Evolutionary conservation across 192 early-diverging fungal species (phyloP), one percentile per base, ranked within the genome.

Genomic region (Linnemannia hyalina): DNA sequence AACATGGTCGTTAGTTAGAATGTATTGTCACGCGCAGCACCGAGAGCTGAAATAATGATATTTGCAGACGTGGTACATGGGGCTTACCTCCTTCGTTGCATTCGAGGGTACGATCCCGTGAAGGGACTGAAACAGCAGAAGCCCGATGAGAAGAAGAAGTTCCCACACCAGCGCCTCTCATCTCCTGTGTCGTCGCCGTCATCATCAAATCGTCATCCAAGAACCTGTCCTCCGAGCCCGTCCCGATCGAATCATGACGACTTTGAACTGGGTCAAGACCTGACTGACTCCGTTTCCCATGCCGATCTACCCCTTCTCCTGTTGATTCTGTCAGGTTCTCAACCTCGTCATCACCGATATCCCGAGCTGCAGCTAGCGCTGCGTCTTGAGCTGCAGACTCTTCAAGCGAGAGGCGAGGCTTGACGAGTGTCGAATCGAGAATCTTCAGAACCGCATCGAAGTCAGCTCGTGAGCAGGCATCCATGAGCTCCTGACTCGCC

Each of bases 391-490:
- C 60, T 29, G 60, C 29, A 32, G 60, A 4, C 11, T 20, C 40
- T 13, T 80, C 84, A 32, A 86, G 69, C 10, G 74, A 26, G 1
- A 68, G 57, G 0, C 84, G 69, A 9, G 74, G 65, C 4, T 22
- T 23, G n/a, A 80, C n/a, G 3, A 86, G 74, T 3, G 79, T 78
- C 6, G 84, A 44, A 22, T 86, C 75, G 13, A 86, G 41, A 2
- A 86, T 65, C 60, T 78, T 86, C 2, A 73, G 5, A 3, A 80
- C 84, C 15, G 49, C 72, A 15, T 72, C 75, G 20, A 81, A 4
- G 23, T 86, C 84, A 22, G 84, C 84, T 46, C 60, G 57, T 0
- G 84, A 77, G 18, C 84, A 86, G 6, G 84, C 74, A 32, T 86
- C 79, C 52, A 81, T 74, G 13, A 86, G 55, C 42, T 86, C 84